Percentiles rank a stretch among this genome's conserved stretches.
Conservation (phyloP, 495 filamentous ascomycete species). For the Platismatia glauca region DNA sequence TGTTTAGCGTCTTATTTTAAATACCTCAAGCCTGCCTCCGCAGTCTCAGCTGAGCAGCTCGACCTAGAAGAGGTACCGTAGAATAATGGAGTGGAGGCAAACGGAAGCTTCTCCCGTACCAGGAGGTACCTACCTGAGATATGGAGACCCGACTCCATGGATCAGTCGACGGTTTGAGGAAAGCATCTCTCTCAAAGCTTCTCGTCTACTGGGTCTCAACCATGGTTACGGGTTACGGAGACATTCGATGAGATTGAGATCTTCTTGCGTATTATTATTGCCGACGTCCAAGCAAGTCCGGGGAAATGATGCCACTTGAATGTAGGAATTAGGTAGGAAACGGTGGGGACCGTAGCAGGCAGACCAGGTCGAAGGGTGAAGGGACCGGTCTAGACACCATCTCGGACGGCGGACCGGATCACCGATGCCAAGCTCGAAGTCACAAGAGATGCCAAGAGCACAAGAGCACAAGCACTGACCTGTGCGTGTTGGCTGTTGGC, state of each 20-base stretch:
- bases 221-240: neutral
- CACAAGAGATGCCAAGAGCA: neutral
- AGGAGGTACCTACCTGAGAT: neutral
- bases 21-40: neutral
- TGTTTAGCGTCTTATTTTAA: neutral
- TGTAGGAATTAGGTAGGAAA: too few species aligned
- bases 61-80: neutral
- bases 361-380: neutral
- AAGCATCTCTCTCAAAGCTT: neutral
- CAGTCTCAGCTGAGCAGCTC: neutral
- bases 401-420: constrained; percentile 8
- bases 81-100: neutral
- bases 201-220: neutral
- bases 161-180: neutral
- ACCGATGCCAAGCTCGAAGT: neutral
- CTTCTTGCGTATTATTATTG: neutral
- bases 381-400: constrained; percentile 9
- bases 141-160: neutral
- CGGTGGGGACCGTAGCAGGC: neutral
- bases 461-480: too few species aligned
- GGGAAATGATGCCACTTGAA: neutral
- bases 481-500: too few species aligned
- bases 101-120: constrained; percentile 2
- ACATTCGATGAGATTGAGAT: neutral
- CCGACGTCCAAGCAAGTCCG: neutral